Evolutionary conservation across 768 basidiomycete genomes (phyloP), one percentile per base, ranked within the genome.

Genomic region (Leccinum rimulosum): DNA sequence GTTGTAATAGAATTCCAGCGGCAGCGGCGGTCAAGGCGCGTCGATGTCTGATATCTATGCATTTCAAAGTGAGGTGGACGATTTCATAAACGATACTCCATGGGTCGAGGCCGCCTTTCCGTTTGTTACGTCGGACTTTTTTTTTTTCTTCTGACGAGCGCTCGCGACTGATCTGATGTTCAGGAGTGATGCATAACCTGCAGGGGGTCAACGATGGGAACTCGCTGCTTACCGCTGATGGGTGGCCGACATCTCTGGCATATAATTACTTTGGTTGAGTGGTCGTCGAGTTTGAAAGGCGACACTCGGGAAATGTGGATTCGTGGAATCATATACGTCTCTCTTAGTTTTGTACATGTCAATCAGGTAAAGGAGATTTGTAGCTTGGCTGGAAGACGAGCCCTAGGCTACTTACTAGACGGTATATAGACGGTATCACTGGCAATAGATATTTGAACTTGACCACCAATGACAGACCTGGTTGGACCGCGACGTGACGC

Each of bases 101-200:
- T 74, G 67, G 61, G 68, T 83, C 28, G 54, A 64, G 22, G 71
- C 68, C 2, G 81, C 84, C 66, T 83, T 82, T 66, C 79, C 79
- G 25, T 93, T 91, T 64, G 89, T 91, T 88, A 62, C 52, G 83
- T 11, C 5, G 19, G 43, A 9, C 4, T 25, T 25, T 11, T 25
- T 22, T 22, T 22, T n/a, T 52, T 4, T 35, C 31, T 27, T 38
- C 6, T 6, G 19, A 45, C 19, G 36, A 53, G 9, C 7, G 12
- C 11, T 38, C 8, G 38, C n/a, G 12, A 40, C 50, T 40, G 1
- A 36, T 55, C 15, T 5, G 25, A 17, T 45, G 2, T 7, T 30
- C 40, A 86, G 87, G 85, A 65, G 73, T 77, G 36, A 83, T 89
- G 80, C 66, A 76, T 40, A 70, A 83, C 60, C 75, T 87, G 76